Evolutionary conservation across 2,329 filamentous ascomycete genomes (phyloP).

Genomic region (Cladosporium halotolerans): DNA sequence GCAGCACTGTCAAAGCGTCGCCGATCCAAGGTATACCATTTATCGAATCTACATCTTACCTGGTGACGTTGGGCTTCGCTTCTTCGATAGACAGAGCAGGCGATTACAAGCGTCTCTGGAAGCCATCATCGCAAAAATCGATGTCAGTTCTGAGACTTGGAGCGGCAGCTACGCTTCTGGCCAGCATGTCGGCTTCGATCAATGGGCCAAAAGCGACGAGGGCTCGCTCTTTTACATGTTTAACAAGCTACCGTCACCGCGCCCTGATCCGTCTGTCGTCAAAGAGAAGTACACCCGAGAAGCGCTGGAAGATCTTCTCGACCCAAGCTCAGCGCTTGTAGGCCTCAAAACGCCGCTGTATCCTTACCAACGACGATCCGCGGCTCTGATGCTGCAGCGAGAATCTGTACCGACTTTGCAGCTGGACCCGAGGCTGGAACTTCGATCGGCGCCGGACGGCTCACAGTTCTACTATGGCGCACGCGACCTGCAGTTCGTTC

Average conservation of each 20-base stretch:
- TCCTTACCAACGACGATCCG: slow-evolving; percentile 72
- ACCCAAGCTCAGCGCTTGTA: slow-evolving; percentile 35
- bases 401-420: slow-evolving; percentile 60
- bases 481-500: slow-evolving; percentile 55
- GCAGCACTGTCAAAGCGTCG: slow-evolving; percentile 7
- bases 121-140: slow-evolving; percentile 47
- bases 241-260: slow-evolving; percentile 65
- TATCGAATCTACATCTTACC: slow-evolving; percentile 25
- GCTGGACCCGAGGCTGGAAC: slow-evolving; percentile 67
- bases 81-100: slow-evolving; percentile 45
- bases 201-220: slow-evolving; percentile 38
- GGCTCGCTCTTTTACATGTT: slow-evolving; percentile 63
- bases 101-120: slow-evolving; percentile 43
- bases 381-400: slow-evolving; percentile 75
- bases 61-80: slow-evolving; percentile 49
- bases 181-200: slow-evolving; percentile 29
- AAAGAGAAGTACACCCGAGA: slow-evolving; percentile 46
- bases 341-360: slow-evolving; percentile 64
- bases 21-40: slow-evolving; percentile 10
- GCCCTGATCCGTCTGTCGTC: slow-evolving; percentile 48
- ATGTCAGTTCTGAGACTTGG: slow-evolving; percentile 55
- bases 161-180: slow-evolving; percentile 33
- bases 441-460: slow-evolving; percentile 55
- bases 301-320: slow-evolving; percentile 52
- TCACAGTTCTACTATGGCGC: slow-evolving; percentile 64